Percentiles rank a stretch among this genome's conserved stretches.
phyloP scores from a whole-genome alignment of 169 alveolate species.

The Eimeria tenella region DNA sequence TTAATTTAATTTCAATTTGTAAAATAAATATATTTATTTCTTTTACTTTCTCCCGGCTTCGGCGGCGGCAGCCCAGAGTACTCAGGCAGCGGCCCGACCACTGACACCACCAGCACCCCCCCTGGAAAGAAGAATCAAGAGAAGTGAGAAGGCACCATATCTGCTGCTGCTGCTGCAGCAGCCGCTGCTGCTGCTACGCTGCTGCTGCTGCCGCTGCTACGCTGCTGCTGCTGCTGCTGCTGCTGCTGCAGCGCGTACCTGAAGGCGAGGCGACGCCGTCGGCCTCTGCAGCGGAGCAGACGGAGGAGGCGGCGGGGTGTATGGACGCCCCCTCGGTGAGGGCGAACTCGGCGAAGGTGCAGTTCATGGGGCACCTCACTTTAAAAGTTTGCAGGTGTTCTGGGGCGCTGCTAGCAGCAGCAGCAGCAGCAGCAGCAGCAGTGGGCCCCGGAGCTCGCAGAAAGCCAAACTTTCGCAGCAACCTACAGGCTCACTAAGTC shows the following conservation, averaged over 20 bases:
- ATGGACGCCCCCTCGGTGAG: conserved; percentile 81
- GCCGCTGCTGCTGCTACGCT: too few species aligned
- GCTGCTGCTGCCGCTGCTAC: background rate
- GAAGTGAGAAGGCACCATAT: too few species aligned
- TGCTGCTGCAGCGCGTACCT: conserved; percentile 78
- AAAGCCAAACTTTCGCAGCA: too few species aligned
- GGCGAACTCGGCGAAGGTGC: conserved; percentile 82
- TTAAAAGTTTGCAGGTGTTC: conserved; percentile 38
- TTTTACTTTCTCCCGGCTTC: conserved; percentile 11
- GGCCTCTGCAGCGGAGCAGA: conserved; percentile 91
- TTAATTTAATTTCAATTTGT: too few species aligned
- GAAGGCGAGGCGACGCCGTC: conserved; percentile 91
- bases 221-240: background rate
- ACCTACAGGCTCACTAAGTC: conserved; percentile 77
- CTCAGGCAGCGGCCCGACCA: conserved; percentile 80
- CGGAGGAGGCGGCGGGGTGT: conserved; percentile 91
- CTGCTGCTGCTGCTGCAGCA: too few species aligned
- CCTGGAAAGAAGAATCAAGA: conserved; percentile 1
- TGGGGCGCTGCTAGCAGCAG: conserved; percentile 30
- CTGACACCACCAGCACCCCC: conserved; percentile 83
- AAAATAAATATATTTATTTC: background rate
- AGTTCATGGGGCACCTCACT: conserved; percentile 85
- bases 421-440: background rate
- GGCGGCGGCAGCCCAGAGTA: conserved; percentile 69
- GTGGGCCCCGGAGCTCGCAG: too few species aligned